phyloP scores from a whole-genome alignment of 257 asterid genomes.

The Leptodermis oblonga region DNA sequence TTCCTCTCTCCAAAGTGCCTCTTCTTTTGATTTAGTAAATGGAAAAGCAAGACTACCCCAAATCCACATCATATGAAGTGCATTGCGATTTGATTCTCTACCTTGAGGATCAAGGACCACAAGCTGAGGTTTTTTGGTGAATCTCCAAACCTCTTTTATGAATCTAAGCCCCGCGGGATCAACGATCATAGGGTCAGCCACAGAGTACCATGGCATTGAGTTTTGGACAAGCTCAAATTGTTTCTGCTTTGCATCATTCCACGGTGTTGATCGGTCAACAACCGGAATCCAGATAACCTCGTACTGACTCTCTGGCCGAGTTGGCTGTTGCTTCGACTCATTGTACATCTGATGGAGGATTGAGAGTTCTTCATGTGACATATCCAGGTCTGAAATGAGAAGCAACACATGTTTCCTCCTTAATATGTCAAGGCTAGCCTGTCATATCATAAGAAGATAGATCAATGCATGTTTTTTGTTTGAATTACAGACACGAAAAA shows the following conservation, averaged over 20 bases:
- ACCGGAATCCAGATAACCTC: constrained; percentile 91
- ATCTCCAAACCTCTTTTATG: constrained; percentile 50
- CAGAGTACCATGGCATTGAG: constrained; percentile 82
- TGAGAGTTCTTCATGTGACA: constrained; percentile 63
- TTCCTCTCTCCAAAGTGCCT: constrained; percentile 58
- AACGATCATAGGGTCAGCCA: constrained; percentile 52
- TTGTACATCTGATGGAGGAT: constrained; percentile 68
- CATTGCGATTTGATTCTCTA: constrained; percentile 53
- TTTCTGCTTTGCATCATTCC: constrained; percentile 23
- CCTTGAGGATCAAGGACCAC: constrained; percentile 85
- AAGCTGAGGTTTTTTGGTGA: constrained; percentile 64
- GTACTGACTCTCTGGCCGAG: constrained; percentile 46
- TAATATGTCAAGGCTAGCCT: constrained; percentile 59
- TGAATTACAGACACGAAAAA: too few relatives aligned
- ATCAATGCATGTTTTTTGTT: too few relatives aligned
- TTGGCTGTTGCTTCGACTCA: constrained; percentile 34
- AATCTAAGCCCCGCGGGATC: constrained; percentile 60
- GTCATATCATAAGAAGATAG: too few relatives aligned
- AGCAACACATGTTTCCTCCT: constrained; percentile 66
- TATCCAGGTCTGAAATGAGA: constrained; percentile 61
- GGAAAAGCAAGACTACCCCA: constrained; percentile 88
- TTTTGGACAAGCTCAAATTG: constrained; percentile 41
- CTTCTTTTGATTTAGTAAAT: constrained; percentile 56
- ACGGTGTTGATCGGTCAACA: constrained; percentile 28
- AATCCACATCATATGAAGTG: constrained; percentile 89